Evolutionary conservation across 2,329 filamentous ascomycete genomes (phyloP).

Genomic region (Curvularia hawaiiensis): DNA sequence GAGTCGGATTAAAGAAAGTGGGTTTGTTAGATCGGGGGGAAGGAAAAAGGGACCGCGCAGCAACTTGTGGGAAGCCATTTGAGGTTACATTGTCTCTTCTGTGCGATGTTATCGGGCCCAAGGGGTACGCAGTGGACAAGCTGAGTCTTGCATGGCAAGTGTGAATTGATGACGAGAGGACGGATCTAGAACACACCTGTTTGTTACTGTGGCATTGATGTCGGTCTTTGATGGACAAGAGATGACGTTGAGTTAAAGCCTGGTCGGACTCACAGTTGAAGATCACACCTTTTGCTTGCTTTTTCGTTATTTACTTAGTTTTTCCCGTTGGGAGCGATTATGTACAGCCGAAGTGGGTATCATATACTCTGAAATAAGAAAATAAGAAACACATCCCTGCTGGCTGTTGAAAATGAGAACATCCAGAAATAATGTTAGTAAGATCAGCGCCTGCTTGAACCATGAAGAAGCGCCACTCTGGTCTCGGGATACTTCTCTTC

Average conservation of each 20-base stretch:
- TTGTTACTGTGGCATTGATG: not conserved
- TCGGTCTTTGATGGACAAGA: not conserved
- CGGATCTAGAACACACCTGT: not conserved
- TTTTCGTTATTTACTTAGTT: slow-evolving; percentile 1
- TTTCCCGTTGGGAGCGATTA: not conserved
- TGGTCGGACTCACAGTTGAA: not conserved
- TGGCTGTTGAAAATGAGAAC: slow-evolving; percentile 13
- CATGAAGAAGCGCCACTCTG: slow-evolving; percentile 25
- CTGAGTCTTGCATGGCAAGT: not conserved
- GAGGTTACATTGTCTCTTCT: not conserved
- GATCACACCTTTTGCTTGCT: not conserved
- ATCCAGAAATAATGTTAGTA: not conserved
- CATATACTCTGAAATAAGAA: slow-evolving; percentile 14
- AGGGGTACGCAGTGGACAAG: not conserved
- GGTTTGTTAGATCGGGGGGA: not conserved
- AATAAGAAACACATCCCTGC: not conserved
- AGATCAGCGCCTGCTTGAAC: slow-evolving; percentile 2
- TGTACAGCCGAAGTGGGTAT: slow-evolving; percentile 24
- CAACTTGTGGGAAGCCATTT: not conserved
- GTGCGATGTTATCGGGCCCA: not conserved
- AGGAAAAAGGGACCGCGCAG: not conserved
- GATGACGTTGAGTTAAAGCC: not conserved
- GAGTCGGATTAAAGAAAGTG: not conserved
- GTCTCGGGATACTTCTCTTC: slow-evolving; percentile 30
- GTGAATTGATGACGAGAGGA: not conserved